Percentiles rank a stretch among this genome's conserved stretches.
Conservation (phyloP, 441 rosid species). For the Isatis lusitanica region DNA sequence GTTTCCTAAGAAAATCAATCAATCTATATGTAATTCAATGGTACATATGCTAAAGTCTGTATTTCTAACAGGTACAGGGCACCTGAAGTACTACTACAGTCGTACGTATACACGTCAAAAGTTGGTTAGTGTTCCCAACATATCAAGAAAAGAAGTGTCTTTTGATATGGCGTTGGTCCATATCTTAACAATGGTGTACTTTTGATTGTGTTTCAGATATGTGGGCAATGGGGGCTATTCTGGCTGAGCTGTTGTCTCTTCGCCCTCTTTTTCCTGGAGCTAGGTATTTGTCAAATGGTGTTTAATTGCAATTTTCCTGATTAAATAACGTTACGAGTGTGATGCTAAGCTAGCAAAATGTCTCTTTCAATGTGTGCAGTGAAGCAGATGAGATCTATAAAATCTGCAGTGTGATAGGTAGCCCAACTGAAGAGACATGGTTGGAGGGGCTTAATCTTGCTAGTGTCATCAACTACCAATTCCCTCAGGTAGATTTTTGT, state of each 20-base stretch:
- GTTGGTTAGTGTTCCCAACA: constrained; percentile 60
- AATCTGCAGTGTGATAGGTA: constrained; percentile 86
- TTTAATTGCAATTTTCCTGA: not conserved
- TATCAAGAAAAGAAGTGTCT: not conserved
- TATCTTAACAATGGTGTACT: not conserved
- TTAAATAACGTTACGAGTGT: not conserved
- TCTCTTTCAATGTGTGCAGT: constrained; percentile 44
- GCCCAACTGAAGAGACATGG: constrained; percentile 80
- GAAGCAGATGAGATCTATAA: constrained; percentile 96
- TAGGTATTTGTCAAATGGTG: constrained; percentile 47
- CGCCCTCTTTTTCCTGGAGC: constrained; percentile 94
- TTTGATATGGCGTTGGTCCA: not conserved
- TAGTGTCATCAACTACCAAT: constrained; percentile 68
- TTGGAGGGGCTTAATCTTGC: constrained; percentile 86
- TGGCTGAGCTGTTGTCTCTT: constrained; percentile 80
- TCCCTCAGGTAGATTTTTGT: constrained; percentile 51
- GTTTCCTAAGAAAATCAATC: not conserved
- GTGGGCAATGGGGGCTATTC: constrained; percentile 99
- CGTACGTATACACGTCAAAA: constrained; percentile 71
- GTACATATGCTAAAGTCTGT: not conserved
- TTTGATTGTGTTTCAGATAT: constrained; percentile 55
- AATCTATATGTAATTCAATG: not conserved
- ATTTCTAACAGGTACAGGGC: constrained; percentile 78
- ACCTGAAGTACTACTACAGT: constrained; percentile 93
- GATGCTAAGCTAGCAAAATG: constrained; percentile 4